A percentile compares a stretch with the other conserved stretches of the same genome.
phyloP scores from a whole-genome alignment of 2,329 filamentous ascomycete species.

The Pseudocercospora musae region DNA sequence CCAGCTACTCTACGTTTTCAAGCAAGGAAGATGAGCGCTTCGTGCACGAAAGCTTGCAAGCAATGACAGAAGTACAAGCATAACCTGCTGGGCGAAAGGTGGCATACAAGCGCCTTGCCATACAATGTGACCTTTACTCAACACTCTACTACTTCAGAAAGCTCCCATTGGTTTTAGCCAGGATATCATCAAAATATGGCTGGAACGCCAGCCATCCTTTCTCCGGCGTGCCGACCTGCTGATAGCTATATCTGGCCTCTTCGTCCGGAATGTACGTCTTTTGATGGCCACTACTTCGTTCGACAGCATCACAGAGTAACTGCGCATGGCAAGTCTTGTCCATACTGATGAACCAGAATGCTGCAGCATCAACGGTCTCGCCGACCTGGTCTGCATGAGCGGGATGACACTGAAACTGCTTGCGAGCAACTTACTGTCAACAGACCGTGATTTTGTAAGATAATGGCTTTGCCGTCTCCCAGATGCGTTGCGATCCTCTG shows the following conservation, averaged over 20 bases:
- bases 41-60: not conserved
- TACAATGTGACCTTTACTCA: not conserved
- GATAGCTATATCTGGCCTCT: conserved; percentile 41
- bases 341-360: conserved; percentile 46
- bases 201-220: conserved; percentile 52
- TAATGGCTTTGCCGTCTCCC: conserved; percentile 39
- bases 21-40: too few relatives aligned
- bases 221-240: conserved; percentile 46
- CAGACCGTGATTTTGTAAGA: conserved; percentile 47
- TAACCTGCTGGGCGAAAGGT: too few relatives aligned
- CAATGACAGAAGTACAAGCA: too few relatives aligned
- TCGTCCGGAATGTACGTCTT: conserved; percentile 41
- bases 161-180: conserved; percentile 49
- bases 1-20: too few relatives aligned
- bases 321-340: conserved; percentile 48
- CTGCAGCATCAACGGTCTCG: conserved; percentile 43
- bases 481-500: conserved; percentile 40
- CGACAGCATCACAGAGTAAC: conserved; percentile 44
- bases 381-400: conserved; percentile 24
- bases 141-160: conserved; percentile 41
- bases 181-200: conserved; percentile 53
- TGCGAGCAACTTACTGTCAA: conserved; percentile 37
- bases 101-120: not conserved
- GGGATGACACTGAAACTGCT: not conserved
- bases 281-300: conserved; percentile 38